Evolutionary conservation across 305 asterid species (phyloP), one percentile per base, ranked within the genome.

Genomic region (Withania somnifera): DNA sequence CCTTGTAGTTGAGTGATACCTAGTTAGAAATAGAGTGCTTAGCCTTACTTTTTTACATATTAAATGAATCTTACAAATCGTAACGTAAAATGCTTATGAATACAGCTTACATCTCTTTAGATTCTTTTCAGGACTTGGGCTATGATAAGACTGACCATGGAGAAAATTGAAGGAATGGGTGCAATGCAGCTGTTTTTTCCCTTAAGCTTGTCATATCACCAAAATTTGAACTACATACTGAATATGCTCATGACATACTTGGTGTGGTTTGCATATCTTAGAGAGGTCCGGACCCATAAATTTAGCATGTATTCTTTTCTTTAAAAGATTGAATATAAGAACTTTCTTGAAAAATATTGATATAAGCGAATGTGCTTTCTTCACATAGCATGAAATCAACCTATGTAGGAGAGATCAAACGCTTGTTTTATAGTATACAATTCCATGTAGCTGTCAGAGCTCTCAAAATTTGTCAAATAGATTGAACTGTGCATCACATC

Each of bases 221-320:
- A 9, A 66, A 82, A 40, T 19, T 13, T 6, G 81, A 83, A 56
- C 80, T 19, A 6, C 80, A 77, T 6, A 67, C 38, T 32, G 71
- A 30, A 71, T 66, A 85, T 58, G 2, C 51, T 20, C 32, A 68
- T 14, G 84, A 84, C 77, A 67, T 92, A 64, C 83, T 91, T 15
- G 97, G 97, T 9, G 87, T 88, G 4, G 94, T 91, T n/a, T 81
- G 94, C 95, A 20, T 86, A 86, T 81, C 88, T 93, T 36, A 94
- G 91, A 87, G 83, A 89, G 52, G 87, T 85, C 54, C 69, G 17
- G 45, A 88, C 85, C 88, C 34, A 83, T 34, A 86, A 88, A 40
- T 88, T 92, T 51, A 90, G 97, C 94, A 92, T 94, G 97, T 92
- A 2, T 57, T 7, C 58, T 24, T 61, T 79, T 60, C 60, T 47